These are phyloP conservation scores for Monilinia fructigena DNA, from an alignment of 2,329 filamentous ascomycete species.

Conservation along the genomic window DNA sequence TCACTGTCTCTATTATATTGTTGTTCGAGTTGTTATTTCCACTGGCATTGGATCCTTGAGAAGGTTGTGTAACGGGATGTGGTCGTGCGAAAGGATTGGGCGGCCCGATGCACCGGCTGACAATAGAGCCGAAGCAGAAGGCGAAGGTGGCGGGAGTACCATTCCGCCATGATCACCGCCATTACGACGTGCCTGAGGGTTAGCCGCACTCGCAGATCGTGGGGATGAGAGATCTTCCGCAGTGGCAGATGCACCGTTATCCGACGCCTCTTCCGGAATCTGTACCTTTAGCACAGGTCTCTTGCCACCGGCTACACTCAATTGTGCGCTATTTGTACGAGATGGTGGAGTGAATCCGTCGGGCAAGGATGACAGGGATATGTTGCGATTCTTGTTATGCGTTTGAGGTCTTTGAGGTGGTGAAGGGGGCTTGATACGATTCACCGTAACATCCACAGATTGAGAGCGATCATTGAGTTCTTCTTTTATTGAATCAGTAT, in stretches of 20 bases:
- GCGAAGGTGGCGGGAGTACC: conserved; percentile 88
- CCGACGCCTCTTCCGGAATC: conserved; percentile 88
- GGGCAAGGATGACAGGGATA: conserved; percentile 52
- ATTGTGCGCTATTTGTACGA: conserved; percentile 72
- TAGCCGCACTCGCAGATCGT: conserved; percentile 34
- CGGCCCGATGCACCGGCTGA: conserved; percentile 87
- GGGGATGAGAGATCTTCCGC: conserved; percentile 62
- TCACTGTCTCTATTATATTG: conserved; percentile 57
- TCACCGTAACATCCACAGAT: conserved; percentile 62
- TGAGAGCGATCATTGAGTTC: conserved; percentile 51
- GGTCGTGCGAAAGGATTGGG: conserved; percentile 95
- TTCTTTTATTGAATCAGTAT: conserved; percentile 38
- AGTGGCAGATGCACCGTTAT: conserved; percentile 66
- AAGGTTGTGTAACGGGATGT: conserved; percentile 60
- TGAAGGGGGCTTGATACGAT: conserved; percentile 54
- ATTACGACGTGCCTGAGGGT: conserved; percentile 32
- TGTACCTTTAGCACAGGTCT: conserved; percentile 87
- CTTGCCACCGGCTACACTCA: conserved; percentile 55
- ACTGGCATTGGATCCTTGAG: conserved; percentile 38
- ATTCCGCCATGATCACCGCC: conserved; percentile 50
- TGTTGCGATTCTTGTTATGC: conserved; percentile 47
- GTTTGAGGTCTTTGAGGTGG: conserved; percentile 51
- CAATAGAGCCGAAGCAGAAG: conserved; percentile 73
- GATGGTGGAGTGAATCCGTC: conserved; percentile 71
- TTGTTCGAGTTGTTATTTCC: conserved; percentile 45